phyloP scores from a whole-genome alignment of 306 rosid genomes.

The Castanospermum australe region DNA sequence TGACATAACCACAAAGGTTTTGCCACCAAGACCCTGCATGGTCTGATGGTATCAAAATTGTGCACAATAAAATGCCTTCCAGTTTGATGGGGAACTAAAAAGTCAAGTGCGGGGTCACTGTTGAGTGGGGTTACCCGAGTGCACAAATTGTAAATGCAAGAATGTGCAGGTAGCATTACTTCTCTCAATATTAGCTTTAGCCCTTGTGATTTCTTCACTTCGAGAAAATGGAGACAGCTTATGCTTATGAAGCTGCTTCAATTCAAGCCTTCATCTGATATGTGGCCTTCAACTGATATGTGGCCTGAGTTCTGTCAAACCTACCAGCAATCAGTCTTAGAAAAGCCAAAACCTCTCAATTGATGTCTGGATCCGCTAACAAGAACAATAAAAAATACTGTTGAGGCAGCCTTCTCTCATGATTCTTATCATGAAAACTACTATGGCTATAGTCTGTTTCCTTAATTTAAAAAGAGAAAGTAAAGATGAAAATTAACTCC shows the following conservation, averaged over 20 bases:
- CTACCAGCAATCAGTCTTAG: not conserved
- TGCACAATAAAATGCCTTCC: conserved; percentile 5
- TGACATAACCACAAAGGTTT: conserved; percentile 6
- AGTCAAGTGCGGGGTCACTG: too few species aligned
- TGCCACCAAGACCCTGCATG: not conserved
- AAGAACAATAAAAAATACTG: not conserved
- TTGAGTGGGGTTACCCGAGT: not conserved
- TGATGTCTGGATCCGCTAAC: not conserved
- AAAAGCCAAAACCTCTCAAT: not conserved
- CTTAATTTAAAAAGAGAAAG: not conserved
- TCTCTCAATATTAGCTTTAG: not conserved
- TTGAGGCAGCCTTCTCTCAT: not conserved
- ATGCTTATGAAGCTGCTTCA: not conserved
- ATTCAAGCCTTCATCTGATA: not conserved
- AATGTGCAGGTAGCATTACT: not conserved
- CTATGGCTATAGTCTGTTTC: not conserved
- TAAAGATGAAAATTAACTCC: not conserved
- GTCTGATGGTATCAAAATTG: conserved; percentile 14
- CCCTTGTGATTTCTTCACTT: not conserved
- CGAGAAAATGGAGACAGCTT: not conserved
- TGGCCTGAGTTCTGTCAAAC: not conserved
- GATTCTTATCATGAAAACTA: not conserved
- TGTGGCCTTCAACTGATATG: not conserved
- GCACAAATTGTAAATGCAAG: not conserved
- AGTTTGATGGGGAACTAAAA: not conserved